phyloP scores from a whole-genome alignment of 2,329 filamentous ascomycete species.

The Pseudogymnoascus sp. region DNA sequence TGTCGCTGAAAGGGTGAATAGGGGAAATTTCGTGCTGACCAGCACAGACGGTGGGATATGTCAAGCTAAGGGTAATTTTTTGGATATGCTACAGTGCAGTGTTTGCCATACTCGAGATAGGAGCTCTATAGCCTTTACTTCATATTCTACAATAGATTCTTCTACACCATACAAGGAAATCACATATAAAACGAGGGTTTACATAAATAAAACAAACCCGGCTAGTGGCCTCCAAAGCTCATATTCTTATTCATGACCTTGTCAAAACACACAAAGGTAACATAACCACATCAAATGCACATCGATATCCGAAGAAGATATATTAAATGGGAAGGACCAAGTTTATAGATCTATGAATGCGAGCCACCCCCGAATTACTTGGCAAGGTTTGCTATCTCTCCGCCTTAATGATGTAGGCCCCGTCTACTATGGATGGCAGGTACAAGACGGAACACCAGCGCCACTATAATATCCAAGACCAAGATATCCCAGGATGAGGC shows the following conservation, averaged over 20 bases:
- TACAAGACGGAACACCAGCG: neutral
- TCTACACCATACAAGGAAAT: neutral
- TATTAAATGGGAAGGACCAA: neutral
- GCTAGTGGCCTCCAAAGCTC: neutral
- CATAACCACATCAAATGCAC: neutral
- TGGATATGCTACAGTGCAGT: neutral
- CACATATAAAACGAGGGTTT: neutral
- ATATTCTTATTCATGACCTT: neutral
- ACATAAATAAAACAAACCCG: neutral
- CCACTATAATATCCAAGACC: neutral
- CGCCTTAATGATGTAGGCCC: neutral
- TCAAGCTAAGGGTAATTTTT: neutral
- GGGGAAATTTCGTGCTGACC: neutral
- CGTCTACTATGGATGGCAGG: neutral
- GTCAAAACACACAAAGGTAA: neutral
- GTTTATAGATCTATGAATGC: conserved; percentile 3
- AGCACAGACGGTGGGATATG: neutral
- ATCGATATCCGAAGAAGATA: neutral
- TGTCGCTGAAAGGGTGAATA: neutral
- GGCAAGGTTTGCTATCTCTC: neutral
- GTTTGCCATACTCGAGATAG: neutral
- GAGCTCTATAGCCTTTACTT: neutral
- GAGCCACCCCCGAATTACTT: neutral
- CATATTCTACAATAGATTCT: neutral
- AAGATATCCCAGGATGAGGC: neutral